A percentile compares a stretch with the other conserved stretches of the same genome.
These are phyloP conservation scores for Flaveria bidentis DNA, from an alignment of 129 eudicot genomes.

Conservation along the genomic window DNA sequence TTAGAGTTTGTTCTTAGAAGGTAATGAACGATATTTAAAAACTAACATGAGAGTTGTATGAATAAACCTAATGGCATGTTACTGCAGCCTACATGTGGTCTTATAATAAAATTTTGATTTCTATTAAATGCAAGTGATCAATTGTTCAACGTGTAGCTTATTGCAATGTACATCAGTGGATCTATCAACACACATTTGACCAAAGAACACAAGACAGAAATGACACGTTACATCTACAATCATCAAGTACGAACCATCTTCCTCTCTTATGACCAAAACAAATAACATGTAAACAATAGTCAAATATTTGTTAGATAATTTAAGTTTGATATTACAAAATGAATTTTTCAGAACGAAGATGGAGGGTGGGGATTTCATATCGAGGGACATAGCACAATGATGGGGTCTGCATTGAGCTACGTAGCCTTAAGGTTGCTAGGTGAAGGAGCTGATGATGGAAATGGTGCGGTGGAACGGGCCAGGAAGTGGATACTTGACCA, in stretches of 20 bases:
- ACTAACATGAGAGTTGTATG: background rate
- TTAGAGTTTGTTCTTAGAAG: background rate
- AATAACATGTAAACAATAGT: no score
- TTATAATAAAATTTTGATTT: background rate
- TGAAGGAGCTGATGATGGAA: constrained; percentile 56
- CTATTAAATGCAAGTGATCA: background rate
- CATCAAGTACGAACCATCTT: constrained; percentile 54
- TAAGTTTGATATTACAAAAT: background rate
- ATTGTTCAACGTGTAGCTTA: background rate
- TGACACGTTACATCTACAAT: constrained; percentile 50
- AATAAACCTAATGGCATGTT: background rate
- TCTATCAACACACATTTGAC: constrained; percentile 15
- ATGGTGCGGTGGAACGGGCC: constrained; percentile 51
- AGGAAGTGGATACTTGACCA: constrained; percentile 77
- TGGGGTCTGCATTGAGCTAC: constrained; percentile 67
- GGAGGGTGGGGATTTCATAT: constrained; percentile 87
- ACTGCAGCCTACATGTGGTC: background rate
- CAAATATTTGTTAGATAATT: background rate
- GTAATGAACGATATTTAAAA: background rate
- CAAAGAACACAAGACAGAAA: constrained; percentile 7
- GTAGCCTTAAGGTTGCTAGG: constrained; percentile 66
- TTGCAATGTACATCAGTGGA: constrained; percentile 15
- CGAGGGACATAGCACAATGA: constrained; percentile 77
- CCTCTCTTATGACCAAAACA: background rate
- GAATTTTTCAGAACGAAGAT: constrained; percentile 60